These are phyloP conservation scores for Pichia sp. DNA, from an alignment of 1,139 yeast species.

Conservation along the genomic window DNA sequence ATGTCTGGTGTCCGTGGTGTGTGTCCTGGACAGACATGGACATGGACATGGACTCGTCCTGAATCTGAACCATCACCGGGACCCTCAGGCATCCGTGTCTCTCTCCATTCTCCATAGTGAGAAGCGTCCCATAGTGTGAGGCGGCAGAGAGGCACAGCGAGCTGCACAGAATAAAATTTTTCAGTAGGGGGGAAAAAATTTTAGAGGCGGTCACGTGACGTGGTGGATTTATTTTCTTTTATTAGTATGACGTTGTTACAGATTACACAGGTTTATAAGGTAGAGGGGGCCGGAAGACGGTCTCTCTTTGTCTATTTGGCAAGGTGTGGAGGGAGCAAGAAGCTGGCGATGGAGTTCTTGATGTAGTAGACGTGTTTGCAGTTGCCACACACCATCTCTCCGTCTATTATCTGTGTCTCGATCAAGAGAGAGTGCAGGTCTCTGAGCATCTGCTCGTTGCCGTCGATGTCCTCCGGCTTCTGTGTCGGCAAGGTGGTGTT, in stretches of 20 bases:
- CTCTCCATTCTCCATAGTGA: no score
- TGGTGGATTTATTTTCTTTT: no score
- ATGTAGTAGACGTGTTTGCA: slow-evolving; percentile 88
- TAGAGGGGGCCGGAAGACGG: neutral
- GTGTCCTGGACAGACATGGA: no score
- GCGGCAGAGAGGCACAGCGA: no score
- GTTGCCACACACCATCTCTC: slow-evolving; percentile 83
- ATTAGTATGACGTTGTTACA: neutral
- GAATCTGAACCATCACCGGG: no score
- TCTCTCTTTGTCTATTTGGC: slow-evolving; percentile 36
- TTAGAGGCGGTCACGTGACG: neutral
- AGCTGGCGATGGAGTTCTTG: slow-evolving; percentile 92
- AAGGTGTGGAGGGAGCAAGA: slow-evolving; percentile 90
- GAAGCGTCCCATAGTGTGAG: no score
- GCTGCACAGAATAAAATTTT: no score
- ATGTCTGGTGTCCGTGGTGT: no score
- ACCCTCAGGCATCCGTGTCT: no score
- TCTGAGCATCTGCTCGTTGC: slow-evolving; percentile 55
- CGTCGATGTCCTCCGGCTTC: slow-evolving; percentile 54
- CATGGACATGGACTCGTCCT: no score
- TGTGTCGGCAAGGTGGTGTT: slow-evolving; percentile 61
- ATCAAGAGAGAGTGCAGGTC: slow-evolving; percentile 78
- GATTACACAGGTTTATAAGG: neutral
- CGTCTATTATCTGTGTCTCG: slow-evolving; percentile 85
- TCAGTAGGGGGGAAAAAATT: no score